Evolutionary conservation across 352 stramenopile genomes (phyloP).

Genomic region (Phytophthora sp.): DNA sequence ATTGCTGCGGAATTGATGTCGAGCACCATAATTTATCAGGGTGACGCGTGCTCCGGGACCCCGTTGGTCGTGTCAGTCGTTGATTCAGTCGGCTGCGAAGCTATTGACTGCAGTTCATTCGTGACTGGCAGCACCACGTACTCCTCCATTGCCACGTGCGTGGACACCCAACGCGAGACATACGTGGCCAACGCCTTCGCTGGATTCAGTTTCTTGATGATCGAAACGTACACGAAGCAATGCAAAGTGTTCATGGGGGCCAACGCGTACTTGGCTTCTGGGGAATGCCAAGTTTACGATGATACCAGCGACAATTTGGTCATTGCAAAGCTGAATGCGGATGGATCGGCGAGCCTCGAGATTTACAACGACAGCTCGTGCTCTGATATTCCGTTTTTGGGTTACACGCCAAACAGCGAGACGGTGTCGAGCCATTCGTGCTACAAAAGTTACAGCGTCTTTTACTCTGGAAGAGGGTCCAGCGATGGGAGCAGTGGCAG

Average conservation of each 20-base stretch:
- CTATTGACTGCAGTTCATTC: conserved; percentile 13
- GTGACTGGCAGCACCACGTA: conserved; percentile 4
- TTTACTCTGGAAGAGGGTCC: conserved; percentile 2
- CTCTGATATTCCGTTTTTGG: conserved; percentile 10
- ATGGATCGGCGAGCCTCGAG: conserved; percentile 14
- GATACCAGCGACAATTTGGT: conserved; percentile 11
- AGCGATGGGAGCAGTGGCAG: neutral
- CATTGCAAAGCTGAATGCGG: conserved; percentile 16
- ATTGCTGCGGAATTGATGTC: conserved; percentile 4
- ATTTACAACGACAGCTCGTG: conserved; percentile 27
- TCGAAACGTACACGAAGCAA: conserved; percentile 22
- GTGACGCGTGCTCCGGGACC: conserved; percentile 20
- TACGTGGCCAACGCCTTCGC: conserved; percentile 13
- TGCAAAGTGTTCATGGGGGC: conserved; percentile 15
- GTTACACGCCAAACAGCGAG: conserved; percentile 15
- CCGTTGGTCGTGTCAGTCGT: conserved; percentile 20
- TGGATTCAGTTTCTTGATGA: conserved; percentile 17
- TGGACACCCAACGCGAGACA: conserved; percentile 6
- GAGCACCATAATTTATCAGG: conserved; percentile 13
- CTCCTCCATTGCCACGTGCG: conserved; percentile 16
- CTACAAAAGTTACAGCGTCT: conserved; percentile 22
- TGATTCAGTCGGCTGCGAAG: conserved; percentile 9
- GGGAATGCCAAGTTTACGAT: conserved; percentile 20
- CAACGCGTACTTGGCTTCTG: conserved; percentile 14
- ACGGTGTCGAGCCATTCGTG: conserved; percentile 25